A percentile compares a stretch with the other conserved stretches of the same genome.
These are phyloP conservation scores for Hydrangea macrophylla DNA, from an alignment of 148 eudicot genomes.

Conservation along the genomic window DNA sequence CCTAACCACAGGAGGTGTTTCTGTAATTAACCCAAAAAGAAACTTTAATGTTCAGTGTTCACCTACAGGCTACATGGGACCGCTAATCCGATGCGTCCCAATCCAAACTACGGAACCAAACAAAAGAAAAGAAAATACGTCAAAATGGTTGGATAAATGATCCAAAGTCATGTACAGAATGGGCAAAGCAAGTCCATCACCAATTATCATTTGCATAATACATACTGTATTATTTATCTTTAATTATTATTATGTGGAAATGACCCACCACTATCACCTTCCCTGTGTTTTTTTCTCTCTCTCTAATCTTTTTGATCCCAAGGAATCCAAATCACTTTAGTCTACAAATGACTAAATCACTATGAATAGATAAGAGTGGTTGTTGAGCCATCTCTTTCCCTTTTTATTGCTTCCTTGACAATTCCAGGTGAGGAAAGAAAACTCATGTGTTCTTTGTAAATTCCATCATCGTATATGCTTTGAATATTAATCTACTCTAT, in stretches of 20 bases:
- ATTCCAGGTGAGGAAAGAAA: background rate
- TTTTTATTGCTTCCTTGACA: background rate
- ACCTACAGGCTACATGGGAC: too few relatives aligned
- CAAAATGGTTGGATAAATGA: too few relatives aligned
- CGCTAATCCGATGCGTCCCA: too few relatives aligned
- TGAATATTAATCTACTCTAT: background rate
- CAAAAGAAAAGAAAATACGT: too few relatives aligned
- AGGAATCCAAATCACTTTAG: background rate
- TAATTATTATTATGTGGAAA: too few relatives aligned
- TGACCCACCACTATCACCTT: background rate
- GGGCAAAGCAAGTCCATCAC: too few relatives aligned
- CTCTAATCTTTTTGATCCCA: slow-evolving; percentile 3
- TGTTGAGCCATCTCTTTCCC: background rate
- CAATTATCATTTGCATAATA: too few relatives aligned
- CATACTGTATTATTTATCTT: background rate
- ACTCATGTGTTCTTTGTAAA: background rate
- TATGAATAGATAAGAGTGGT: slow-evolving; percentile 4
- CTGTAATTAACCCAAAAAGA: too few relatives aligned
- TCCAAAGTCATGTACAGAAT: too few relatives aligned
- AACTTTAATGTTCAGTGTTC: too few relatives aligned
- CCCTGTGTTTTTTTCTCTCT: background rate
- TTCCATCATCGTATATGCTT: background rate
- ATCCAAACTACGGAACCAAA: too few relatives aligned
- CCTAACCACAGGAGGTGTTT: too few relatives aligned
- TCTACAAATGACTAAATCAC: background rate